These are phyloP conservation scores for Tylopilus vinaceipallidus DNA, from an alignment of 768 basidiomycete species.

Conservation along the genomic window DNA sequence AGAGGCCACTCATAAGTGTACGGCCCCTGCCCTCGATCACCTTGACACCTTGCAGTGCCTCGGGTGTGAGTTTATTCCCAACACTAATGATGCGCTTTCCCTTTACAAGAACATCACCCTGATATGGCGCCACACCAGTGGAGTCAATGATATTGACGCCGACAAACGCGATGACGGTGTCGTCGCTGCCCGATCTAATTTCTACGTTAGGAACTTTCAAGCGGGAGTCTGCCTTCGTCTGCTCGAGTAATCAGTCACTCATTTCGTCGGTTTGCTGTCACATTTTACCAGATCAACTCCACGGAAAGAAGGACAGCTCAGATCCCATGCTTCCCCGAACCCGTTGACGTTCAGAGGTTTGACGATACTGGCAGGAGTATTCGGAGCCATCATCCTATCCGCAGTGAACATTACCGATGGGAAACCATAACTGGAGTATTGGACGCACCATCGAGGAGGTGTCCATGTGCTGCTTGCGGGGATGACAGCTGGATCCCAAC, in stretches of 20 bases:
- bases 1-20: constrained; percentile 36
- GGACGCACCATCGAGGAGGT: constrained; percentile 24
- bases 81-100: constrained; percentile 32
- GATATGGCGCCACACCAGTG: constrained; percentile 32
- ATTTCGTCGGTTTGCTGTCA: background rate
- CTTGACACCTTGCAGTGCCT: constrained; percentile 18
- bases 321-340: constrained; percentile 26
- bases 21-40: constrained; percentile 33
- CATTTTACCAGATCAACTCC: constrained; percentile 22
- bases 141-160: constrained; percentile 37
- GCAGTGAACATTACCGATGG: background rate
- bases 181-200: constrained; percentile 21
- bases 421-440: background rate
- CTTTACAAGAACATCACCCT: constrained; percentile 34
- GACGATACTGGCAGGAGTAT: background rate
- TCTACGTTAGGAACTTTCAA: constrained; percentile 25
- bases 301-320: constrained; percentile 18
- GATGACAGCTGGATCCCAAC: constrained; percentile 25
- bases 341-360: constrained; percentile 14
- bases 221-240: constrained; percentile 23
- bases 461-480: constrained; percentile 27
- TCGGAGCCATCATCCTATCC: constrained; percentile 21
- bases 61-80: constrained; percentile 21
- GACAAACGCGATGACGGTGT: constrained; percentile 20
- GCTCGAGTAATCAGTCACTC: background rate